Evolutionary conservation across 2,329 filamentous ascomycete species (phyloP).

Genomic region (Sporothrix humicola): DNA sequence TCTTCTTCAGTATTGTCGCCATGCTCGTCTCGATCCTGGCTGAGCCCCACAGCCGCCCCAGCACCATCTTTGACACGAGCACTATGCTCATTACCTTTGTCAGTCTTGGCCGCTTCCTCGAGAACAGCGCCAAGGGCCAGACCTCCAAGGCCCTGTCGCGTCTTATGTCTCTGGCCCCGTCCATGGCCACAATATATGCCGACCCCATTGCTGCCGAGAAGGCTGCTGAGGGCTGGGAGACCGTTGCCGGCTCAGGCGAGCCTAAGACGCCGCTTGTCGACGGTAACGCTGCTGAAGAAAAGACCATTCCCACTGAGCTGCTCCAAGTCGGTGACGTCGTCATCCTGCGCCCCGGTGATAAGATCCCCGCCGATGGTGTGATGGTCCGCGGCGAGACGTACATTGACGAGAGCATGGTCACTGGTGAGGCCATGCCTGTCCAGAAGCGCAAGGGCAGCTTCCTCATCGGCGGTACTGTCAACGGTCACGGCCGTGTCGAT

Average conservation of each 20-base stretch:
- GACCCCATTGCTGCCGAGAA: slow-evolving; percentile 95
- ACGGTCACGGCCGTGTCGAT: slow-evolving; percentile 88
- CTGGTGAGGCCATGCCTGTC: slow-evolving; percentile 94
- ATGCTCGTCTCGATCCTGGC: slow-evolving; percentile 82
- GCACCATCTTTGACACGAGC: slow-evolving; percentile 94
- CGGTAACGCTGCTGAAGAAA: slow-evolving; percentile 76
- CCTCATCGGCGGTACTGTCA: slow-evolving; percentile 93
- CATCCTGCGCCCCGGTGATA: slow-evolving; percentile 90
- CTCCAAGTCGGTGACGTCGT: slow-evolving; percentile 94
- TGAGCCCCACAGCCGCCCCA: slow-evolving; percentile 78
- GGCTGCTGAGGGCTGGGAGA: slow-evolving; percentile 78
- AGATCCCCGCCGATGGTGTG: slow-evolving; percentile 90
- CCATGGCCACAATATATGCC: slow-evolving; percentile 94
- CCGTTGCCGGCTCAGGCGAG: slow-evolving; percentile 47
- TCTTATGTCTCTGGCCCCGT: slow-evolving; percentile 94
- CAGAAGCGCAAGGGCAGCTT: slow-evolving; percentile 80
- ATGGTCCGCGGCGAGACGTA: slow-evolving; percentile 90
- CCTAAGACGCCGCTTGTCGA: slow-evolving; percentile 54
- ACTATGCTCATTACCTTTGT: slow-evolving; percentile 99
- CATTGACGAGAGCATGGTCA: slow-evolving; percentile 98
- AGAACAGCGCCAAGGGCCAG: slow-evolving; percentile 94
- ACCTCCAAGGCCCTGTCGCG: slow-evolving; percentile 92
- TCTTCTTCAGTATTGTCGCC: slow-evolving; percentile 89
- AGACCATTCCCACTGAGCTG: slow-evolving; percentile 87
- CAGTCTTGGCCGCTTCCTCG: slow-evolving; percentile 85